Percentiles rank a stretch among this genome's conserved stretches.
Conservation (phyloP, 2,329 filamentous ascomycete species). For the Aspergillus quadrilineatus region DNA sequence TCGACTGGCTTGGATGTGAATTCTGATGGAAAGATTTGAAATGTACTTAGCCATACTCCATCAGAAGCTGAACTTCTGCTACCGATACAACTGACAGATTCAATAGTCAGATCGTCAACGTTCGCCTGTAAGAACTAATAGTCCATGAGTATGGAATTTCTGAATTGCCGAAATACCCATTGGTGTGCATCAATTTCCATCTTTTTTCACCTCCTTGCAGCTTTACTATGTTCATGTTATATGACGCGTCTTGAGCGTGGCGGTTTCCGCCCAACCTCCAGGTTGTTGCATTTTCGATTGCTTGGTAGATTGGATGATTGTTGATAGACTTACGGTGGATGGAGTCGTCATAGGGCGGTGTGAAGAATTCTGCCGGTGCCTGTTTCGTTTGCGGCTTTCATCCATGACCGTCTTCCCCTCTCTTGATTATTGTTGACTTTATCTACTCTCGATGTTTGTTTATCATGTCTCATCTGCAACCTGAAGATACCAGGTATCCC, state of each 20-base stretch:
- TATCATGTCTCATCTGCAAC: constrained; percentile 31
- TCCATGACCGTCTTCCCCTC: not conserved
- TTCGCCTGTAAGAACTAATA: not conserved
- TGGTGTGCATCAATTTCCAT: too few relatives aligned
- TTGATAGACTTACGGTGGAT: not conserved
- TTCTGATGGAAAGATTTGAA: not conserved
- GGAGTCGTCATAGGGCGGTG: constrained; percentile 16
- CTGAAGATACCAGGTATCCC: constrained; percentile 29
- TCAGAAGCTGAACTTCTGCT: not conserved
- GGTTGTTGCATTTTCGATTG: too few relatives aligned
- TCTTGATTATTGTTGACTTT: constrained; percentile 2
- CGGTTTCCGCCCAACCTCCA: too few relatives aligned
- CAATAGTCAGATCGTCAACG: not conserved
- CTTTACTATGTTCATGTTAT: too few relatives aligned
- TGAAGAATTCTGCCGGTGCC: constrained; percentile 17
- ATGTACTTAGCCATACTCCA: not conserved
- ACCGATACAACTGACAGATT: not conserved
- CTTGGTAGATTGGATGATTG: not conserved
- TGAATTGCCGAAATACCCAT: too few relatives aligned
- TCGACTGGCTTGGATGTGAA: not conserved
- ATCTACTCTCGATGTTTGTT: constrained; percentile 13
- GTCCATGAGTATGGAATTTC: not conserved
- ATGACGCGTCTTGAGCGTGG: too few relatives aligned
- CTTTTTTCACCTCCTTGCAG: too few relatives aligned
- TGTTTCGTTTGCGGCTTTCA: not conserved